A percentile compares a stretch with the other conserved stretches of the same genome.
Conservation (phyloP, 2,329 filamentous ascomycete species). For the Apiospora rasikravindrae region DNA sequence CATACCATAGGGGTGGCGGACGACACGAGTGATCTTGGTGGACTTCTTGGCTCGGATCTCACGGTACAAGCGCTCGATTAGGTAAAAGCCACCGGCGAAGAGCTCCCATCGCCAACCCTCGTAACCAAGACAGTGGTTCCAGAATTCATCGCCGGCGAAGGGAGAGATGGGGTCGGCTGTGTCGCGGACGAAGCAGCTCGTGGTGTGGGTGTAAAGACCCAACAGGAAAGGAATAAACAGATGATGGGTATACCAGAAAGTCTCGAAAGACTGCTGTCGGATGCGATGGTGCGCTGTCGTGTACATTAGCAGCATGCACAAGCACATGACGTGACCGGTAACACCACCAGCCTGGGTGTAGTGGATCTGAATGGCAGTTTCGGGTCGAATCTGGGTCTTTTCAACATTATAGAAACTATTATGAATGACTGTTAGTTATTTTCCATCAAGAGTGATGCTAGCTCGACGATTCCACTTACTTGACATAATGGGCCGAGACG, state of each 20-base stretch:
- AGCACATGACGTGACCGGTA: constrained; percentile 94
- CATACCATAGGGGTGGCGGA: constrained; percentile 92
- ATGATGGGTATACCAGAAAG: constrained; percentile 99
- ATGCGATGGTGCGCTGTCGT: constrained; percentile 94
- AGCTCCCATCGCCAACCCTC: constrained; percentile 98
- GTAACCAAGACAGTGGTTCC: constrained; percentile 93
- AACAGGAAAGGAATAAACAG: constrained; percentile 97
- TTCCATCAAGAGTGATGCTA: constrained; percentile 11
- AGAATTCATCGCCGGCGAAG: constrained; percentile 81
- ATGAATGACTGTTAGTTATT: constrained; percentile 31
- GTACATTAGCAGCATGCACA: constrained; percentile 99
- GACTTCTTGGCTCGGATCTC: constrained; percentile 83
- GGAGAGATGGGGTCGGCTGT: constrained; percentile 74
- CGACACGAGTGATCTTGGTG: constrained; percentile 90
- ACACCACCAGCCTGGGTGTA: constrained; percentile 89
- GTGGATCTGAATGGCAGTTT: constrained; percentile 86
- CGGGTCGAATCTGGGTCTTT: constrained; percentile 77
- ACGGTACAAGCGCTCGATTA: constrained; percentile 87
- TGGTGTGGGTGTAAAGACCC: constrained; percentile 93
- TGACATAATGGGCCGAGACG: constrained; percentile 86
- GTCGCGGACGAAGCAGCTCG: constrained; percentile 95
- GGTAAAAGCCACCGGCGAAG: constrained; percentile 81
- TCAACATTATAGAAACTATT: constrained; percentile 93
- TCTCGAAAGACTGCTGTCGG: constrained; percentile 95
- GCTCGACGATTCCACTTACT: constrained; percentile 60